These are phyloP conservation scores for Fusarium liriodendri DNA, from an alignment of 2,329 filamentous ascomycete species.

Conservation along the genomic window DNA sequence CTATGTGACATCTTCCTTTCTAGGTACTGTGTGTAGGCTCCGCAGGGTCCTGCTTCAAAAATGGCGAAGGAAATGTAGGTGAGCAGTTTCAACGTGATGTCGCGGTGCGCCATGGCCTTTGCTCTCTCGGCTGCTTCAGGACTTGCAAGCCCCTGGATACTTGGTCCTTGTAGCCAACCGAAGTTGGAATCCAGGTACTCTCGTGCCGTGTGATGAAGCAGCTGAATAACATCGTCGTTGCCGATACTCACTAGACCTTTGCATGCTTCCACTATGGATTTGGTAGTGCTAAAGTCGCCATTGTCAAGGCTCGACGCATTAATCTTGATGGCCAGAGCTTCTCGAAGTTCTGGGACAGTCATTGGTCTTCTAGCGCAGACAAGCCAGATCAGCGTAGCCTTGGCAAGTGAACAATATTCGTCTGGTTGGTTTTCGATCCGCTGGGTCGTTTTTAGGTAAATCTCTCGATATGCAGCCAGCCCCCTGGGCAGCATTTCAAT, in stretches of 20 bases:
- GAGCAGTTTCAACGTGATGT: not conserved
- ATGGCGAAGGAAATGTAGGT: not conserved
- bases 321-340: not conserved
- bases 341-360: not conserved
- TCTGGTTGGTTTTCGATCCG: not conserved
- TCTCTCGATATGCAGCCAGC: not conserved
- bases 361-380: not conserved
- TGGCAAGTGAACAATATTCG: not conserved
- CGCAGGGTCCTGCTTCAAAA: not conserved
- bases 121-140: not conserved
- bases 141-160: not conserved
- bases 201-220: not conserved
- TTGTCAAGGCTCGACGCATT: not conserved
- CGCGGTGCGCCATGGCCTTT: not conserved
- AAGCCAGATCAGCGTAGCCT: not conserved
- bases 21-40: fast-evolving
- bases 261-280: not conserved
- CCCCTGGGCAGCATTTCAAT: not conserved
- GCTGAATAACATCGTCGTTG: not conserved
- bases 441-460: not conserved
- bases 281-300: not conserved
- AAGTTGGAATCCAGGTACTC: not conserved
- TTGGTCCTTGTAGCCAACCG: not conserved
- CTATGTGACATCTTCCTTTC: not conserved
- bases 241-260: not conserved